Evolutionary conservation across 352 stramenopile genomes (phyloP).

Genomic region (Phytophthora podocarpi): DNA sequence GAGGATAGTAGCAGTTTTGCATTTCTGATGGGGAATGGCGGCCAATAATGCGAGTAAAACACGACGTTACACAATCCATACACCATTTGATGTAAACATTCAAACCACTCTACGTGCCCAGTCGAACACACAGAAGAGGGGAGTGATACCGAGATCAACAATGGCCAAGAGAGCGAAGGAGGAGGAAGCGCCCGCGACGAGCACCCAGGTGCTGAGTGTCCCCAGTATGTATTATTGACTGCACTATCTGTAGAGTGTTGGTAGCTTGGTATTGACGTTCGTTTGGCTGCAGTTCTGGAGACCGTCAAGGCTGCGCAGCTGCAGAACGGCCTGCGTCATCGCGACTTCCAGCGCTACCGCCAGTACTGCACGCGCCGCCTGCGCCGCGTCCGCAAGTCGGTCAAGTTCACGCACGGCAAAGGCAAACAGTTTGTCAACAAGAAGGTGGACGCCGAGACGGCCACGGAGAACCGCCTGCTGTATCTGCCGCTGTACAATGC

Average conservation of each 20-base stretch:
- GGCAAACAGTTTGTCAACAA: slow-evolving; percentile 84
- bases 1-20: slow-evolving; percentile 89
- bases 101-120: neutral
- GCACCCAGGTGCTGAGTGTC: slow-evolving; percentile 49
- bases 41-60: no score
- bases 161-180: slow-evolving; percentile 41
- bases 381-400: slow-evolving; percentile 86
- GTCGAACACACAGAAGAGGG: neutral
- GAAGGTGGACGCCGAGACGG: slow-evolving; percentile 84
- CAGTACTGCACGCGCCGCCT: slow-evolving; percentile 91
- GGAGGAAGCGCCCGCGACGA: slow-evolving; percentile 33
- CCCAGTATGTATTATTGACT: slow-evolving; percentile 43
- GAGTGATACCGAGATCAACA: slow-evolving; percentile 29
- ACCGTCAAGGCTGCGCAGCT: slow-evolving; percentile 89
- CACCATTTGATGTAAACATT: slow-evolving; percentile 12
- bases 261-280: neutral
- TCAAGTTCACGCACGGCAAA: slow-evolving; percentile 90
- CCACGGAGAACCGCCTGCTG: slow-evolving; percentile 71
- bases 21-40: slow-evolving; percentile 38
- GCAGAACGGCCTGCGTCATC: slow-evolving; percentile 89
- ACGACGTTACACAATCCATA: neutral
- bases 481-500: slow-evolving; percentile 91
- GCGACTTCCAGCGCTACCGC: slow-evolving; percentile 92
- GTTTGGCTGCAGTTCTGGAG: slow-evolving; percentile 66
- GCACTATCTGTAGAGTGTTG: neutral